Evolutionary conservation across 2,329 filamentous ascomycete species (phyloP).

Genomic region (Penicillium italicum): DNA sequence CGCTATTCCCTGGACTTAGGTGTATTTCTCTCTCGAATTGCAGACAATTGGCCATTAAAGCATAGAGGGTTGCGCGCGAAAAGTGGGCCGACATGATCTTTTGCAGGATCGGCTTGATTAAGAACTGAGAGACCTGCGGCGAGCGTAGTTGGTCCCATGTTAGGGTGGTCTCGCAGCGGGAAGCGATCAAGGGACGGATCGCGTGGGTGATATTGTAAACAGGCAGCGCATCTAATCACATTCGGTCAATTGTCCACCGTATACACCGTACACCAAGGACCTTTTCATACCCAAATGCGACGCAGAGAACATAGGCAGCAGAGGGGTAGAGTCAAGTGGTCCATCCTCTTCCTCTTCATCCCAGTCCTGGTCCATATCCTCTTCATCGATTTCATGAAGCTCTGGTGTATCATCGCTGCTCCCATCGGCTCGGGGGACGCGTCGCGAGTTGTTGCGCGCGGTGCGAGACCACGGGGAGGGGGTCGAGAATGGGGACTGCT

Average conservation of each 20-base stretch:
- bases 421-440: slow-evolving; percentile 7
- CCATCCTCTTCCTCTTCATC: slow-evolving; percentile 45
- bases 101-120: slow-evolving; percentile 92
- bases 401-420: slow-evolving; percentile 17
- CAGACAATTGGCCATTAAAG: slow-evolving; percentile 86
- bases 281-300: slow-evolving; percentile 63
- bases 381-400: slow-evolving; percentile 36
- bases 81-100: slow-evolving; percentile 81
- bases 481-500: slow-evolving; percentile 16
- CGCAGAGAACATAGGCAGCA: slow-evolving; percentile 76
- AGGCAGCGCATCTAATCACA: slow-evolving; percentile 67
- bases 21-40: slow-evolving; percentile 89
- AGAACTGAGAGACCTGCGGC: slow-evolving; percentile 93
- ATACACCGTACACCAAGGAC: not conserved
- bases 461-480: slow-evolving; percentile 18
- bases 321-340: slow-evolving; percentile 47
- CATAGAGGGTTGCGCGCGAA: slow-evolving; percentile 80
- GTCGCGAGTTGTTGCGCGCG: slow-evolving; percentile 9
- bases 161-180: slow-evolving; percentile 84
- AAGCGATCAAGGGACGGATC: slow-evolving; percentile 77
- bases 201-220: slow-evolving; percentile 88
- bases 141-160: slow-evolving; percentile 93
- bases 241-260: slow-evolving; percentile 1
- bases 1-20: slow-evolving; percentile 75
- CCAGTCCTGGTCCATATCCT: slow-evolving; percentile 38